Base-by-base conservation (phyloP, 2,329 filamentous ascomycete genomes). In the Fusarium transvaalense region DNA sequence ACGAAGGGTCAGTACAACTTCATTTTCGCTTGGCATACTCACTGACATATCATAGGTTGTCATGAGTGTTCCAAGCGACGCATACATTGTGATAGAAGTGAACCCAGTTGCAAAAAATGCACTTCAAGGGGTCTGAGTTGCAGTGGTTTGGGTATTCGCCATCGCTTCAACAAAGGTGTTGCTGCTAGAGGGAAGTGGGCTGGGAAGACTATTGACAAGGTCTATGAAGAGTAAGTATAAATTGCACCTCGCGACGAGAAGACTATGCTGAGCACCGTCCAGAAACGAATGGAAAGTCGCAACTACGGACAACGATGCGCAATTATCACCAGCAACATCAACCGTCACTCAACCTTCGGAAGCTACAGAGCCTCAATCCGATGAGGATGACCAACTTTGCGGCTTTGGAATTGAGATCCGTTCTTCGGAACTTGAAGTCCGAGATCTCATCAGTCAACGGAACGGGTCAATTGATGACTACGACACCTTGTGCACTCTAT, bases 161-260 rank as follows among this genome's bases (percentile, higher is more conserved):
- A 73, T 41, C 69, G 72, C 1, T 74, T 74, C 29, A 74, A 74
- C 43, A 63, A 74, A 52, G 72, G 72, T 9, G 66, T 74, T 17
- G 72, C 72, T 5, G 64, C 72, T 2, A 47, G 72, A 21, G 72
- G 72, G 1, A 74, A 73, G 32, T 74, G 72, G 72, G 71, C 58
- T 8, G 72, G 72, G 2, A 74, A 72, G 56, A 73, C 68, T 2
- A 74, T 74, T 34, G 71, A 74, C 1, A 57, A 32, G 2, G 56
- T 74, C 2, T 74, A 73, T 14, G 29, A 71, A 13, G 71, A 69
- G 72, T 74, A 23, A 32, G 55, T 34, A 0, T 4, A 0, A 5
- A 2, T 12, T 13, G 0, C 0, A 2, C 1, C 0, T 7, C 2
- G 2, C 2, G n/a, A 12, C 7, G n/a, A 14, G 0, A 19, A 9